phyloP scores from a whole-genome alignment of 1,284 basidiomycete genomes.

The Fomitopsis pinicola region DNA sequence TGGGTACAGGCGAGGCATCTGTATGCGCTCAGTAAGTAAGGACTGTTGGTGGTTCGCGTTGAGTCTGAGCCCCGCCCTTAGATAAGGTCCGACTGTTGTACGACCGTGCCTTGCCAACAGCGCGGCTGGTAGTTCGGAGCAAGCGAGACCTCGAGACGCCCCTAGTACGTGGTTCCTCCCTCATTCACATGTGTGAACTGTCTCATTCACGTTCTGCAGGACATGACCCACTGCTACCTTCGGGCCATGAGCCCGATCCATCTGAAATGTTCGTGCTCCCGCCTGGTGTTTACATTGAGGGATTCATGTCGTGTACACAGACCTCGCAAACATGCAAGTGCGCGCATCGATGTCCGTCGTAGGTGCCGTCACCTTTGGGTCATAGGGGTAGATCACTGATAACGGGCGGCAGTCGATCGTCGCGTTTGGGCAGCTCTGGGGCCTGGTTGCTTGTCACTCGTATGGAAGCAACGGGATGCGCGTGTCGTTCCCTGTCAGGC shows the following conservation, averaged over 20 bases:
- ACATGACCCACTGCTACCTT: slow-evolving; percentile 87
- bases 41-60: neutral
- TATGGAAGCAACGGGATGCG: slow-evolving; percentile 80
- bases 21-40: slow-evolving; percentile 27
- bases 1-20: slow-evolving; percentile 22
- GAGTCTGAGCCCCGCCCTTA: slow-evolving; percentile 16
- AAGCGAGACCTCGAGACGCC: slow-evolving; percentile 69
- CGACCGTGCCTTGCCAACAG: slow-evolving; percentile 74
- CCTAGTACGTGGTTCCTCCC: slow-evolving; percentile 45
- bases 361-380: slow-evolving; percentile 21
- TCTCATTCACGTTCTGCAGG: slow-evolving; percentile 29
- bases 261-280: slow-evolving; percentile 59
- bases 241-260: slow-evolving; percentile 92
- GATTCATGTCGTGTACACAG: slow-evolving; percentile 29
- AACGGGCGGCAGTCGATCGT: slow-evolving; percentile 62
- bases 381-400: neutral
- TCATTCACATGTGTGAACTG: neutral
- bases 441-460: slow-evolving; percentile 80
- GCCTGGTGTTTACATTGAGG: slow-evolving; percentile 3
- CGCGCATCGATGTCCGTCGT: slow-evolving; percentile 84
- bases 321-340: slow-evolving; percentile 79
- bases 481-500: slow-evolving; percentile 81
- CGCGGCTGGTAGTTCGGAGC: slow-evolving; percentile 69
- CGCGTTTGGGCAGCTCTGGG: slow-evolving; percentile 83
- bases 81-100: slow-evolving; percentile 85